A percentile compares a stretch with the other conserved stretches of the same genome.
Conservation (phyloP, 2,329 filamentous ascomycete species). For the Diaporthe citrichinensis region DNA sequence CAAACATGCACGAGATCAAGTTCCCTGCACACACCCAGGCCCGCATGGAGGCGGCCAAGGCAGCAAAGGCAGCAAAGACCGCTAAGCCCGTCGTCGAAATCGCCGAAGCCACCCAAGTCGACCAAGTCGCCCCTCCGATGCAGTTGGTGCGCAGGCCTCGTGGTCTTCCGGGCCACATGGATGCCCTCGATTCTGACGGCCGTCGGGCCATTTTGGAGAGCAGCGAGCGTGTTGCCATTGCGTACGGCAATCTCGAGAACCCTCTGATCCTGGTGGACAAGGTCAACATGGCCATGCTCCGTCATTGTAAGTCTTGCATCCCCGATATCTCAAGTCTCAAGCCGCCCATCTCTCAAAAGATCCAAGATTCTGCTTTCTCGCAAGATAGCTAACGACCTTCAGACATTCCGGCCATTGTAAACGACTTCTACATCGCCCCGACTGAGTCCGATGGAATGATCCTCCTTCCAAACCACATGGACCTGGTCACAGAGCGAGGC, state of each 20-base stretch:
- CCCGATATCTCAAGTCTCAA: not conserved
- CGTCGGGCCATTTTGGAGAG: not conserved
- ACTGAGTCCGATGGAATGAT: not conserved
- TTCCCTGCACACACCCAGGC: not conserved
- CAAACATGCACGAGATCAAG: not conserved
- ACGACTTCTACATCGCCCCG: not conserved
- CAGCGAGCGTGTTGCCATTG: not conserved
- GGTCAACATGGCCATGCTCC: not conserved
- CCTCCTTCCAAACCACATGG: not conserved
- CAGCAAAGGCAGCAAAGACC: not conserved
- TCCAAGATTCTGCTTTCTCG: not conserved
- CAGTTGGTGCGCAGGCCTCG: not conserved
- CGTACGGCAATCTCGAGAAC: not conserved
- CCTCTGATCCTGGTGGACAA: not conserved
- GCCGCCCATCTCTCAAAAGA: fast-evolving
- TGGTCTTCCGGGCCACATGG: not conserved
- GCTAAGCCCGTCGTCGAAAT: not conserved
- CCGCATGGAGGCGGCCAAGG: not conserved
- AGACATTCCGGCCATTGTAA: not conserved
- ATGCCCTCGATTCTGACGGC: not conserved
- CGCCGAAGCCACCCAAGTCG: no score
- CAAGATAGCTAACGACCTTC: not conserved
- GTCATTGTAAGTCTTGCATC: not conserved
- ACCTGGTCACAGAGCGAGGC: not conserved
- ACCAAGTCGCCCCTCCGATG: no score